Evolutionary conservation across 1,284 basidiomycete genomes (phyloP).

Genomic region (Erythrobasidium hasegawianum): DNA sequence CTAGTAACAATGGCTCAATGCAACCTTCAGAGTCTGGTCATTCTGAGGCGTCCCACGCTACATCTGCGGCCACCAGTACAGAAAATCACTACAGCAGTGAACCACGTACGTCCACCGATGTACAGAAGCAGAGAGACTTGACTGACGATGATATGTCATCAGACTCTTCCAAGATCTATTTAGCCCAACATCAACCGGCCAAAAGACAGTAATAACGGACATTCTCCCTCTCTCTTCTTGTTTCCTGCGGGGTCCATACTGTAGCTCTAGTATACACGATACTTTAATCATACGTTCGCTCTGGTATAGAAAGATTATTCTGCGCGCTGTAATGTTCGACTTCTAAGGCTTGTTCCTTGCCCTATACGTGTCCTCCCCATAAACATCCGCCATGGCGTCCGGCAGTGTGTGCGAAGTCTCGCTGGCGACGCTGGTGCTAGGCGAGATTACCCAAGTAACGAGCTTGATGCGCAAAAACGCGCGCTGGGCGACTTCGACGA

Average conservation of each 20-base stretch:
- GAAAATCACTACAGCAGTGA: neutral
- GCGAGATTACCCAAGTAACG: conserved; percentile 87
- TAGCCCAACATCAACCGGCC: neutral
- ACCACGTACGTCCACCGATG: no score
- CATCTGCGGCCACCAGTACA: neutral
- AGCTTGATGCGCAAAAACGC: conserved; percentile 97
- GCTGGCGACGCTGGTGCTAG: conserved; percentile 70
- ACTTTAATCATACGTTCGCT: neutral
- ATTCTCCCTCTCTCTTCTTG: neutral
- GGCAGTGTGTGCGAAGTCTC: conserved; percentile 49
- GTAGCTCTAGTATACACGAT: neutral
- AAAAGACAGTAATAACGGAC: neutral
- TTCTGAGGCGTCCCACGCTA: neutral
- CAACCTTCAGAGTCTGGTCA: neutral
- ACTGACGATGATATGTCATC: neutral
- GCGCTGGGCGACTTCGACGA: conserved; percentile 72
- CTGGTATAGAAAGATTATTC: no score
- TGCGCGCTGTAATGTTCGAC: no score
- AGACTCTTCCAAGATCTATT: neutral
- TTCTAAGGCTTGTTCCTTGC: no score
- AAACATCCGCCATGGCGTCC: conserved; percentile 1
- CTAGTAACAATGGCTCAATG: neutral
- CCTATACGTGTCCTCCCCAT: no score
- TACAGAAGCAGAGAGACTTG: no score
- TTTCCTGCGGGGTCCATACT: neutral